Evolutionary conservation across 306 rosid genomes (phyloP).

Genomic region (Heteromeles arbutifolia): DNA sequence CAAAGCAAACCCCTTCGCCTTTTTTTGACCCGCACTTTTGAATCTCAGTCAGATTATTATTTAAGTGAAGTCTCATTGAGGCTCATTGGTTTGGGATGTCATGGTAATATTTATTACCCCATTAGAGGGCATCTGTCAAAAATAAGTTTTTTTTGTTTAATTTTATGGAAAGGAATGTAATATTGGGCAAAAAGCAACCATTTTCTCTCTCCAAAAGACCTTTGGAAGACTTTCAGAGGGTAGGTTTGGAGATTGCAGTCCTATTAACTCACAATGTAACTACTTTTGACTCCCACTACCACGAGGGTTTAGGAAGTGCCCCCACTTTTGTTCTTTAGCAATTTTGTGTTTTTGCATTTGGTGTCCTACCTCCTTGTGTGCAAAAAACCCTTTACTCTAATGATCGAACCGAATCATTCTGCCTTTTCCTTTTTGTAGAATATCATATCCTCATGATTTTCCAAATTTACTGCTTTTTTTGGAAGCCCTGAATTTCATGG

Average conservation of each 20-base stretch:
- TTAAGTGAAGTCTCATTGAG: background rate
- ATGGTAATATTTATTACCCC: no score
- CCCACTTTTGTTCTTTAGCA: slow-evolving; percentile 14
- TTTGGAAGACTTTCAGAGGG: slow-evolving; percentile 14
- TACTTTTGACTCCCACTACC: slow-evolving; percentile 35
- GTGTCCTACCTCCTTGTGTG: slow-evolving; percentile 5
- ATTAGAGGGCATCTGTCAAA: background rate
- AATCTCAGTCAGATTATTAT: slow-evolving; percentile 5
- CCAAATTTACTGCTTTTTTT: slow-evolving; percentile 13
- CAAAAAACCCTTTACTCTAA: slow-evolving; percentile 2
- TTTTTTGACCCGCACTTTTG: slow-evolving; percentile 9
- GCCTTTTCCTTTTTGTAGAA: background rate
- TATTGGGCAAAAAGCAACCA: slow-evolving; percentile 4
- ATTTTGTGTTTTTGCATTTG: background rate
- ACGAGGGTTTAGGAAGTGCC: slow-evolving; percentile 11
- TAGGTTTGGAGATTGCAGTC: slow-evolving; percentile 5
- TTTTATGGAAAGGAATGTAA: background rate
- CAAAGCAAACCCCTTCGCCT: slow-evolving; percentile 14
- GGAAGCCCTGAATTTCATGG: slow-evolving; percentile 30
- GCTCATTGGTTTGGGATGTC: no score
- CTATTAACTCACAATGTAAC: slow-evolving; percentile 10
- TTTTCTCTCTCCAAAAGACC: slow-evolving; percentile 6
- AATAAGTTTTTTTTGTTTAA: background rate
- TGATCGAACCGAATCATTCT: slow-evolving; percentile 4
- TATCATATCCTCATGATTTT: slow-evolving; percentile 10